A percentile compares a stretch with the other conserved stretches of the same genome.
phyloP scores from a whole-genome alignment of 2,329 filamentous ascomycete species.

The Aspergillus fijiensis region DNA sequence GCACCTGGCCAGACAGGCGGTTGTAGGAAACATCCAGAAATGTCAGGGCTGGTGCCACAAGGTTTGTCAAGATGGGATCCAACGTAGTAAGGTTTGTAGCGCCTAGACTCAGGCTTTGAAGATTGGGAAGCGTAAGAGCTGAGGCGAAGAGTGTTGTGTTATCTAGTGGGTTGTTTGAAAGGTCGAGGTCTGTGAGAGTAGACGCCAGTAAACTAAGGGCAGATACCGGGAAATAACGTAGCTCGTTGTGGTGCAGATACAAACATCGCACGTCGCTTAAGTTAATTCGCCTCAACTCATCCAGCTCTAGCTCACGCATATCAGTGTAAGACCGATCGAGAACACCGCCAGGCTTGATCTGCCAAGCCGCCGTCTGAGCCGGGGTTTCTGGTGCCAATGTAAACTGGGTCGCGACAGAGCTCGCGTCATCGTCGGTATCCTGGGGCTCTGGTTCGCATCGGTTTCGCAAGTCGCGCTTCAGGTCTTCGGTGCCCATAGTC shows the following conservation, averaged over 20 bases:
- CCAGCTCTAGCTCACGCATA: conserved; percentile 55
- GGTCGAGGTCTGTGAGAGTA: conserved; percentile 68
- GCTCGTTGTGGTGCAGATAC: conserved; percentile 73
- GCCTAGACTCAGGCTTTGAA: conserved; percentile 74
- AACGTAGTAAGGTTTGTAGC: conserved; percentile 73
- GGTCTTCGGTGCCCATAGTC: conserved; percentile 73
- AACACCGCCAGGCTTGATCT: conserved; percentile 45
- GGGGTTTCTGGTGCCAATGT: conserved; percentile 47
- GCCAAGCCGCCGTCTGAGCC: conserved; percentile 33
- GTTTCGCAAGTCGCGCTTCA: conserved; percentile 71
- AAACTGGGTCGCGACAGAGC: conserved; percentile 43
- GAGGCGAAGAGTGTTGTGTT: conserved; percentile 65
- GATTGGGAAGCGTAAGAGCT: conserved; percentile 66
- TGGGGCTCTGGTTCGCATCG: conserved; percentile 57
- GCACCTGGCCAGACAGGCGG: conserved; percentile 67
- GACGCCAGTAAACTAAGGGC: conserved; percentile 70
- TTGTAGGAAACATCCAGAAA: conserved; percentile 82
- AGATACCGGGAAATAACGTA: conserved; percentile 65
- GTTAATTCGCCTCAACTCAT: conserved; percentile 47
- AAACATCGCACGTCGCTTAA: conserved; percentile 55
- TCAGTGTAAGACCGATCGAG: conserved; percentile 70
- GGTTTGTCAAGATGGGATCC: conserved; percentile 61
- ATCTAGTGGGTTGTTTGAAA: conserved; percentile 72
- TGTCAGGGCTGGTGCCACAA: conserved; percentile 72
- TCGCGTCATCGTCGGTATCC: conserved; percentile 39